A percentile compares a stretch with the other conserved stretches of the same genome.
phyloP scores from a whole-genome alignment of 768 basidiomycete species.

The Boletus vinaceobasis region DNA sequence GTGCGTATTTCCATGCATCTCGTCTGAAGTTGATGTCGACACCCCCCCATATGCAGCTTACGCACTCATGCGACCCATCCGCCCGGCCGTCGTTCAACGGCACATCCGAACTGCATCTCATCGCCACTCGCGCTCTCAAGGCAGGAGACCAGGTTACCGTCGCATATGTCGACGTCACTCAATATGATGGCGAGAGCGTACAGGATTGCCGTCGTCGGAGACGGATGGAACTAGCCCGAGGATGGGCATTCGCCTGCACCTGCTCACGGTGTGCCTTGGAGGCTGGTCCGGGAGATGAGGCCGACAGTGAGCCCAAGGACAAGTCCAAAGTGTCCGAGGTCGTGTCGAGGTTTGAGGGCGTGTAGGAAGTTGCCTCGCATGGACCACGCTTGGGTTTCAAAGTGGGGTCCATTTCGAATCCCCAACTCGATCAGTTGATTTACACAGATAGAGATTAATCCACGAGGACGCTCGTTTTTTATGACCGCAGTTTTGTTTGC shows the following conservation, averaged over 20 bases:
- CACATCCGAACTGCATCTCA: slow-evolving; percentile 65
- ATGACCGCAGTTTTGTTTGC: neutral
- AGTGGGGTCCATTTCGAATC: neutral
- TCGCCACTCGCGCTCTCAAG: slow-evolving; percentile 64
- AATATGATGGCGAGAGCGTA: slow-evolving; percentile 49
- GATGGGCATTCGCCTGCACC: slow-evolving; percentile 78
- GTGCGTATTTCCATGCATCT: slow-evolving; percentile 30
- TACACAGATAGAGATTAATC: neutral
- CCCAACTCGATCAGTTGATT: neutral
- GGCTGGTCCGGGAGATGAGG: slow-evolving; percentile 29
- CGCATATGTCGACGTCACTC: slow-evolving; percentile 68
- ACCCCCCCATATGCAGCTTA: slow-evolving; percentile 36
- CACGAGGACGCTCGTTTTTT: neutral
- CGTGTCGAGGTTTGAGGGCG: slow-evolving; percentile 31
- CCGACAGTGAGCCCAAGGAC: slow-evolving; percentile 42
- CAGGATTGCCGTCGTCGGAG: slow-evolving; percentile 60
- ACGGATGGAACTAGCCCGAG: slow-evolving; percentile 70
- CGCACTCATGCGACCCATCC: slow-evolving; percentile 72
- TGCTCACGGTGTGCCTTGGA: slow-evolving; percentile 67
- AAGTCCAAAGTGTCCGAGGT: slow-evolving; percentile 46
- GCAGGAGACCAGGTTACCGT: slow-evolving; percentile 75
- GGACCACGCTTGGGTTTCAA: neutral
- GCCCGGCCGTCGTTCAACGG: slow-evolving; percentile 66
- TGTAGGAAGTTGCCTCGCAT: slow-evolving; percentile 7
- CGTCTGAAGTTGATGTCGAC: neutral